phyloP scores from a whole-genome alignment of 164 flowering plant species.

The Vitis cinerea region DNA sequence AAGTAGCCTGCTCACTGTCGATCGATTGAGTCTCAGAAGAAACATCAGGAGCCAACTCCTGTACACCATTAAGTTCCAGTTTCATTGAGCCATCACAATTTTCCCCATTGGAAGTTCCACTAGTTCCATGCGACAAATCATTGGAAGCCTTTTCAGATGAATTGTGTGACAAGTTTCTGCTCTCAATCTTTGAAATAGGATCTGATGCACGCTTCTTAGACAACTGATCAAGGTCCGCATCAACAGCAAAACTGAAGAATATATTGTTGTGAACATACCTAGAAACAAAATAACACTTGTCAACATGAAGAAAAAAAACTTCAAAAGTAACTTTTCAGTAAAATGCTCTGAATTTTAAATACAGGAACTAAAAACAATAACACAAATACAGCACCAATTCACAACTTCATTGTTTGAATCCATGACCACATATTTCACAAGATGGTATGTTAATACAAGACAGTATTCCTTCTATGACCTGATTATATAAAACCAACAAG shows the following conservation, averaged over 20 bases:
- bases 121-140: slow-evolving; percentile 18
- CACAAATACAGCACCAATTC: not conserved
- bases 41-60: slow-evolving; percentile 37
- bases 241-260: slow-evolving; percentile 99
- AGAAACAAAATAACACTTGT: slow-evolving; percentile 1
- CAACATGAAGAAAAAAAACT: not conserved
- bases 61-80: slow-evolving; percentile 25
- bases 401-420: no score
- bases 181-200: slow-evolving; percentile 28
- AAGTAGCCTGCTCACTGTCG: slow-evolving; percentile 98
- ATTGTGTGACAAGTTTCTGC: slow-evolving; percentile 9
- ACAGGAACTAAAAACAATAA: not conserved
- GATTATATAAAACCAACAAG: no score
- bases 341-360: not conserved
- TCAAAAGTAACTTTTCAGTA: not conserved
- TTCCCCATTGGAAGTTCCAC: slow-evolving; percentile 24
- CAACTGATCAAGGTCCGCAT: slow-evolving; percentile 79
- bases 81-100: slow-evolving; percentile 24
- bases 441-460: no score
- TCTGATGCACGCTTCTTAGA: slow-evolving; percentile 41
- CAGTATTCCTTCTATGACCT: no score
- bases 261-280: slow-evolving; percentile 99
- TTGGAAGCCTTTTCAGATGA: slow-evolving; percentile 31
- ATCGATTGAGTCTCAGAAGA: slow-evolving; percentile 61
- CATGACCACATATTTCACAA: no score